These are phyloP conservation scores for Chlorella ohadii DNA, from an alignment of 139 green algal species.

Conservation along the genomic window DNA sequence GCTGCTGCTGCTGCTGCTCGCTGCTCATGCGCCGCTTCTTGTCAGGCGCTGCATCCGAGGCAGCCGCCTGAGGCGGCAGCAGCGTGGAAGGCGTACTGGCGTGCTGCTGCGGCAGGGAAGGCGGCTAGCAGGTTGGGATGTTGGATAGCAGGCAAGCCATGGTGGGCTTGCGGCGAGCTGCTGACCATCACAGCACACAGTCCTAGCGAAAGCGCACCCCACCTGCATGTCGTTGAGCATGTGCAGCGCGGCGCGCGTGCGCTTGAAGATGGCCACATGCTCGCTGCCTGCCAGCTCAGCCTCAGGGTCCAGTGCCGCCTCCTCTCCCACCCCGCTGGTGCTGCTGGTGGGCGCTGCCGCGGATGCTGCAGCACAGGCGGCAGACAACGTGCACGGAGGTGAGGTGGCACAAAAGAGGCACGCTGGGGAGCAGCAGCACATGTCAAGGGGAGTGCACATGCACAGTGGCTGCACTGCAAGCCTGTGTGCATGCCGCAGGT, in stretches of 20 bases:
- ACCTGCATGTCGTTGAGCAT: slow-evolving; percentile 50
- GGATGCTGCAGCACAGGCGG: neutral
- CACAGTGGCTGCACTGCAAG: neutral
- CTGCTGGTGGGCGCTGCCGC: neutral
- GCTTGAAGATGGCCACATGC: slow-evolving; percentile 38
- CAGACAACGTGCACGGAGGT: neutral
- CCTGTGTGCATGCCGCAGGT: too few relatives aligned
- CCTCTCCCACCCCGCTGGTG: neutral
- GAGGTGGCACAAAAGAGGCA: neutral
- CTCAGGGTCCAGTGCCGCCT: neutral
- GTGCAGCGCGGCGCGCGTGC: slow-evolving; percentile 46
- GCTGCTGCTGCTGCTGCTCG: too few relatives aligned
- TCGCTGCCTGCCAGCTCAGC: neutral
- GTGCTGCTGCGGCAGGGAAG: slow-evolving; percentile 24
- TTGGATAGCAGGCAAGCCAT: too few relatives aligned
- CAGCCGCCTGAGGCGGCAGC: slow-evolving; percentile 3
- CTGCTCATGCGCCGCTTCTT: too few relatives aligned
- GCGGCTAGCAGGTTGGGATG: too few relatives aligned
- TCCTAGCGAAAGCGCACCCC: neutral
- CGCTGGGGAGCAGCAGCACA: too few relatives aligned
- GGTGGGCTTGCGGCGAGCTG: too few relatives aligned
- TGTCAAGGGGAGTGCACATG: too few relatives aligned
- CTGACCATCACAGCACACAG: too few relatives aligned
- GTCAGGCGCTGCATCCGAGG: too few relatives aligned
- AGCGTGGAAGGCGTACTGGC: slow-evolving; percentile 52